These are phyloP conservation scores for Ceratonia siliqua DNA, from an alignment of 306 rosid genomes.

Conservation along the genomic window DNA sequence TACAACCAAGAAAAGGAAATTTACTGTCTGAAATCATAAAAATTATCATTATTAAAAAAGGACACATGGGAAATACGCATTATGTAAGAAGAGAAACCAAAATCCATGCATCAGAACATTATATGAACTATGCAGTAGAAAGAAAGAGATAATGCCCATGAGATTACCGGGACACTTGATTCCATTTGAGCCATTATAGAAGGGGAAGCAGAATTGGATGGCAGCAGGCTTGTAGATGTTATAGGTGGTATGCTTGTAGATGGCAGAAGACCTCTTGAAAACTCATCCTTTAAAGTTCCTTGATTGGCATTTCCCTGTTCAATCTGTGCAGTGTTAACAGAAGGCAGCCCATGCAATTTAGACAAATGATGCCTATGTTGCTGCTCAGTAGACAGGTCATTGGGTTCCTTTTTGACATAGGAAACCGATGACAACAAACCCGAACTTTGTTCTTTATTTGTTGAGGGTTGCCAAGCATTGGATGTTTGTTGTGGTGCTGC, in stretches of 20 bases:
- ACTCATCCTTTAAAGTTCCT: constrained; percentile 61
- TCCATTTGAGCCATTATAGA: constrained; percentile 52
- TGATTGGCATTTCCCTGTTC: constrained; percentile 61
- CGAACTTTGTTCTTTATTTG: constrained; percentile 60
- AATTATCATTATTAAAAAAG: too few relatives aligned
- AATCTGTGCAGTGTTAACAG: constrained; percentile 54
- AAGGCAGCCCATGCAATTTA: constrained; percentile 61
- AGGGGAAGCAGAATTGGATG: constrained; percentile 56
- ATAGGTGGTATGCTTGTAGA: constrained; percentile 46
- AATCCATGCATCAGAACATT: background rate
- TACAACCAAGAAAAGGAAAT: too few relatives aligned
- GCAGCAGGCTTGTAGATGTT: constrained; percentile 49
- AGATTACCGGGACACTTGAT: constrained; percentile 46
- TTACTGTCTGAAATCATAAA: too few relatives aligned
- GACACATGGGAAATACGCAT: background rate
- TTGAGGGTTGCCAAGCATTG: constrained; percentile 66
- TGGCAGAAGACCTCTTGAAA: constrained; percentile 67
- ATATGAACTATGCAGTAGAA: background rate
- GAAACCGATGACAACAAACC: constrained; percentile 51
- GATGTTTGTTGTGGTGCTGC: constrained; percentile 56
- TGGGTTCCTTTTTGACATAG: constrained; percentile 68
- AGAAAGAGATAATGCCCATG: background rate
- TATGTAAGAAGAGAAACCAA: background rate
- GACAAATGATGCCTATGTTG: constrained; percentile 58
- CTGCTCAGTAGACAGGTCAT: constrained; percentile 68